Conservation (phyloP, 1,284 basidiomycete species). For the Moesziomyces antarcticus region DNA sequence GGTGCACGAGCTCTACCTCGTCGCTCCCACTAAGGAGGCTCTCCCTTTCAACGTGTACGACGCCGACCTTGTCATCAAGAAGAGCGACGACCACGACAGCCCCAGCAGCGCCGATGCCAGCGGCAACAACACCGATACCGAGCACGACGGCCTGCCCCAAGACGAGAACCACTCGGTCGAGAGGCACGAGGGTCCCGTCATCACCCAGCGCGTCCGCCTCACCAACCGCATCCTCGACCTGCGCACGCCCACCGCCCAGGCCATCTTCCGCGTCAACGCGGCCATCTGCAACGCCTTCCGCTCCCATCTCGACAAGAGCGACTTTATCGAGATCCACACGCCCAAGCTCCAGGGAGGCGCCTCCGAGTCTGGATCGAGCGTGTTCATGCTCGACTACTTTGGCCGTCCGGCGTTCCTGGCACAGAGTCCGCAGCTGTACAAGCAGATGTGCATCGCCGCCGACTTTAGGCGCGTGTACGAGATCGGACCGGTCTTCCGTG, state of each 20-base stretch:
- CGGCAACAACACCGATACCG: constrained; percentile 18
- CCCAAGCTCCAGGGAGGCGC: constrained; percentile 65
- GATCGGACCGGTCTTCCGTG: constrained; percentile 65
- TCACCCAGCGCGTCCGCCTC: constrained; percentile 59
- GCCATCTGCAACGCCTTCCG: constrained; percentile 60
- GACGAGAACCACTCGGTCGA: constrained; percentile 43
- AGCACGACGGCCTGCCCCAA: constrained; percentile 16
- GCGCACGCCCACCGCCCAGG: constrained; percentile 60
- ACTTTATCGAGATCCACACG: constrained; percentile 64
- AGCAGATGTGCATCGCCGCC: constrained; percentile 65
- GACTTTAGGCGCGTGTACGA: constrained; percentile 65
- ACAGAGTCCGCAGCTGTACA: constrained; percentile 63
- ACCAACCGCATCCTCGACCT: constrained; percentile 63
- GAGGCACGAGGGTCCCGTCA: constrained; percentile 35
- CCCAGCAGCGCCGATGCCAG: constrained; percentile 16
- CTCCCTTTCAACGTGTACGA: constrained; percentile 64
- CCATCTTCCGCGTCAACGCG: constrained; percentile 63
- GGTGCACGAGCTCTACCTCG: constrained; percentile 55
- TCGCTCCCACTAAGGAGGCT: constrained; percentile 47
- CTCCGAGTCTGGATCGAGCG: constrained; percentile 61
- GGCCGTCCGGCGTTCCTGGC: constrained; percentile 62
- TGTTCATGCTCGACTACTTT: constrained; percentile 66
- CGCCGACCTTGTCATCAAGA: constrained; percentile 55
- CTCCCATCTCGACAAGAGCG: constrained; percentile 50
- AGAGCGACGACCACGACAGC: constrained; percentile 38